Evolutionary conservation across 148 eudicot species (phyloP), one percentile per base, ranked within the genome.

Genomic region (Amaranthus cruentus): DNA sequence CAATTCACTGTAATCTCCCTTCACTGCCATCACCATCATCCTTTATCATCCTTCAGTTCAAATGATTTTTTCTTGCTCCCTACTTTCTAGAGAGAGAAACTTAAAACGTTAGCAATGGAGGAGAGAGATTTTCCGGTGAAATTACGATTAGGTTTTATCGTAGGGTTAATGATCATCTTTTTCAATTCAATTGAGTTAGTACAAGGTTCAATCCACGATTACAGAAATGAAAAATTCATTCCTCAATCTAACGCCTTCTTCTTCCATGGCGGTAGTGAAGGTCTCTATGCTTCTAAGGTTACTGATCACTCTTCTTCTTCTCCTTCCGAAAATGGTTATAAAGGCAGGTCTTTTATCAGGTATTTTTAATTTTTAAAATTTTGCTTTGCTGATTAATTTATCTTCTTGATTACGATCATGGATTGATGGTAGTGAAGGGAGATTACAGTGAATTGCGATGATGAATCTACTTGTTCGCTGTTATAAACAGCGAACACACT

Each of bases 261-360:
- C 81, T 93, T 93, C 78, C 96, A 88, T 81, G 98, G 98, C 72
- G 98, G 98, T 1, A 93, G 93, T 69, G 98, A 93, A 75, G 98
- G 96, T 55, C 94, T 93, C 73, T 90, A 86, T 75, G 94, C 96
- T 84, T 90, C 96, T 9, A 86, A 83, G 44, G 62, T 65, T 50
- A 50, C 64, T 69, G 75, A 73, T 67, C 65, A 80, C 7, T 63
- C 77, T 4, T 54, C 76, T 58, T 68, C 81, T 66, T 60, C 85
- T 28, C 51, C 76, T 38, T 47, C 56, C 3, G 83, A 82, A 49
- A 85, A 79, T 55, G 74, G 83, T 71, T 78, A 73, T 78, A 84
- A 84, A 68, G 93, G 93, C 28, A 81, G 85, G 72, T 90, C 96
- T 64, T 90, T 81, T 56, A 90, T 92, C 47, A 90, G 98, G 96